These are phyloP conservation scores for Fraxinus sp. DNA, from an alignment of 305 asterid genomes.

Conservation along the genomic window DNA sequence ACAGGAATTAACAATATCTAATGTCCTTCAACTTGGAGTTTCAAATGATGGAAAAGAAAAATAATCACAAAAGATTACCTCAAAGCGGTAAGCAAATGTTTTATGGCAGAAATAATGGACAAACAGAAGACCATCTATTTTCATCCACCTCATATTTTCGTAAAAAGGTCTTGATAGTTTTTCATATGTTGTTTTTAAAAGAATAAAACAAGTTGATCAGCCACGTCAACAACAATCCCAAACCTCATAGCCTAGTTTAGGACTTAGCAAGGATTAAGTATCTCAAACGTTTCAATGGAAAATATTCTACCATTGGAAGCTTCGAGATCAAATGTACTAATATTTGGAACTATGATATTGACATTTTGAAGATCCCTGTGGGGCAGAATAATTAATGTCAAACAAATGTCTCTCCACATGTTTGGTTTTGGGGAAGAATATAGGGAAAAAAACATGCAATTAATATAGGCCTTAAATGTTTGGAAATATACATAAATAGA, in stretches of 20 bases:
- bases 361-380: slow-evolving; percentile 67
- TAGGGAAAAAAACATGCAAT: background rate
- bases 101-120: slow-evolving; percentile 81
- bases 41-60: background rate
- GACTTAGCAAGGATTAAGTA: no score
- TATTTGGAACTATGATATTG: slow-evolving; percentile 74
- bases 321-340: slow-evolving; percentile 73
- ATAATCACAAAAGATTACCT: slow-evolving; percentile 42
- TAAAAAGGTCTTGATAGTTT: slow-evolving; percentile 68
- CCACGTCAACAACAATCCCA: background rate
- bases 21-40: slow-evolving; percentile 13
- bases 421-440: background rate
- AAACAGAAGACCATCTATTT: slow-evolving; percentile 62
- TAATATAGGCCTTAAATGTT: background rate
- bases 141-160: slow-evolving; percentile 82
- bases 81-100: slow-evolving; percentile 80
- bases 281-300: slow-evolving; percentile 80
- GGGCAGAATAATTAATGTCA: slow-evolving; percentile 11
- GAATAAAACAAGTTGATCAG: slow-evolving; percentile 12
- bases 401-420: background rate
- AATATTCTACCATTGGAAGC: slow-evolving; percentile 75
- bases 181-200: slow-evolving; percentile 69
- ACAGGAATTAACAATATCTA: background rate
- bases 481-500: background rate
- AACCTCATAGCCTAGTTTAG: no score